These are phyloP conservation scores for Fusarium liriodendri DNA, from an alignment of 2,329 filamentous ascomycete genomes.

Conservation along the genomic window DNA sequence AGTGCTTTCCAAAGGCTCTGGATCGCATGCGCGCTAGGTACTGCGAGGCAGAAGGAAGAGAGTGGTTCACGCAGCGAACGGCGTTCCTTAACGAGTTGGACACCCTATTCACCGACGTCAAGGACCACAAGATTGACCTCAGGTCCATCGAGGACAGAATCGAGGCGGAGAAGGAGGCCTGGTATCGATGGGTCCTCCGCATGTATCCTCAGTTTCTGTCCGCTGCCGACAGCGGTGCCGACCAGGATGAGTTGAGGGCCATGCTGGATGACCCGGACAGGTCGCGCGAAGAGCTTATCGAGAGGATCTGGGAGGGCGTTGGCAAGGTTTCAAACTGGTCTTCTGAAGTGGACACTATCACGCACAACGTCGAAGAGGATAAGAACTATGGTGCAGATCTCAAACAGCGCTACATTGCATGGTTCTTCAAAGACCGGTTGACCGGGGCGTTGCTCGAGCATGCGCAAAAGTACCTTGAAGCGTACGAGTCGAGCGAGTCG, in stretches of 20 bases:
- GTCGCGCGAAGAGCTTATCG: constrained; percentile 51
- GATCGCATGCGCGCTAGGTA: constrained; percentile 56
- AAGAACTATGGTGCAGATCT: constrained; percentile 48
- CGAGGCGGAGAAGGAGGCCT: constrained; percentile 62
- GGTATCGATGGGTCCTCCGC: constrained; percentile 62
- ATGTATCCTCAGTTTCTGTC: constrained; percentile 53
- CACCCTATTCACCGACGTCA: constrained; percentile 60
- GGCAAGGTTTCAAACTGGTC: constrained; percentile 50
- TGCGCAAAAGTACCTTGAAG: constrained; percentile 55
- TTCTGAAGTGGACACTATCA: constrained; percentile 48
- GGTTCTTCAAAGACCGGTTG: constrained; percentile 54
- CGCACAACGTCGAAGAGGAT: constrained; percentile 47
- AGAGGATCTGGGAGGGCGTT: constrained; percentile 51
- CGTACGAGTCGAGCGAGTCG: constrained; percentile 43
- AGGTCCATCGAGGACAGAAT: constrained; percentile 62
- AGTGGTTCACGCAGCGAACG: constrained; percentile 65
- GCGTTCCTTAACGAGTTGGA: constrained; percentile 63
- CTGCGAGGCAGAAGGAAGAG: constrained; percentile 49
- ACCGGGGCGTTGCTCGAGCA: constrained; percentile 48
- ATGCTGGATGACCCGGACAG: constrained; percentile 53
- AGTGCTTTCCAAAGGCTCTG: constrained; percentile 61
- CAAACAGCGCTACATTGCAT: constrained; percentile 53
- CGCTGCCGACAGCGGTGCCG: constrained; percentile 44
- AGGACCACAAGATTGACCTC: constrained; percentile 55
- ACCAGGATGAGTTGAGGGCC: constrained; percentile 48